Evolutionary conservation across 805 yeast genomes (phyloP).

Genomic region (Spathaspora hagerdaliae): DNA sequence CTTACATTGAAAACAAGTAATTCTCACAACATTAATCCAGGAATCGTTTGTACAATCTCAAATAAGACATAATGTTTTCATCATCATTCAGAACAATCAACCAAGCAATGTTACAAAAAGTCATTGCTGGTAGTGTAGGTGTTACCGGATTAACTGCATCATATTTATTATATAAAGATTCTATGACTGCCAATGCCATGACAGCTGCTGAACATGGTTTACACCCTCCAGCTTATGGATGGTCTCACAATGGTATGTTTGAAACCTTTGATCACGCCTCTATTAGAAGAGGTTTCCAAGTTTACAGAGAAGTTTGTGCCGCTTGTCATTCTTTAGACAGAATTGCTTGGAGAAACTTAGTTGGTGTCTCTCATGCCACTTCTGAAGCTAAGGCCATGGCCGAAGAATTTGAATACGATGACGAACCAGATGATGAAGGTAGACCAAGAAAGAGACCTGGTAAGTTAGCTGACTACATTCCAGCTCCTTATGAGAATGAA

Average conservation of each 20-base stretch:
- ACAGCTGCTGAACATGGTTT: conserved; percentile 99
- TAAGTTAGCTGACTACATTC: conserved; percentile 92
- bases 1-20: neutral
- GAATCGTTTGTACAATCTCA: neutral
- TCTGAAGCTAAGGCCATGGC: conserved; percentile 89
- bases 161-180: conserved; percentile 76
- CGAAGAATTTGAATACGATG: conserved; percentile 96
- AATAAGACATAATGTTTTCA: conserved; percentile 3
- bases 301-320: conserved; percentile 97
- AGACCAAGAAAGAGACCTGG: conserved; percentile 98
- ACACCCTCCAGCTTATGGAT: conserved; percentile 87
- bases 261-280: conserved; percentile 91
- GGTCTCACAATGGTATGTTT: conserved; percentile 94
- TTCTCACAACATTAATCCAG: neutral
- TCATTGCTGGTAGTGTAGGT: conserved; percentile 62
- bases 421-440: conserved; percentile 94
- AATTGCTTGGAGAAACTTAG: conserved; percentile 97
- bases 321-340: conserved; percentile 97
- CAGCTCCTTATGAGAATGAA: conserved; percentile 94
- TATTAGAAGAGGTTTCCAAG: conserved; percentile 98
- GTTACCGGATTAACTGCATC: conserved; percentile 78
- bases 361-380: conserved; percentile 92
- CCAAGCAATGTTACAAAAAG: conserved; percentile 37
- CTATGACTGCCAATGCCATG: conserved; percentile 89
- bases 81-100: conserved; percentile 8